Evolutionary conservation across 805 yeast genomes (phyloP).

Genomic region (Barnettozyma pratensis): DNA sequence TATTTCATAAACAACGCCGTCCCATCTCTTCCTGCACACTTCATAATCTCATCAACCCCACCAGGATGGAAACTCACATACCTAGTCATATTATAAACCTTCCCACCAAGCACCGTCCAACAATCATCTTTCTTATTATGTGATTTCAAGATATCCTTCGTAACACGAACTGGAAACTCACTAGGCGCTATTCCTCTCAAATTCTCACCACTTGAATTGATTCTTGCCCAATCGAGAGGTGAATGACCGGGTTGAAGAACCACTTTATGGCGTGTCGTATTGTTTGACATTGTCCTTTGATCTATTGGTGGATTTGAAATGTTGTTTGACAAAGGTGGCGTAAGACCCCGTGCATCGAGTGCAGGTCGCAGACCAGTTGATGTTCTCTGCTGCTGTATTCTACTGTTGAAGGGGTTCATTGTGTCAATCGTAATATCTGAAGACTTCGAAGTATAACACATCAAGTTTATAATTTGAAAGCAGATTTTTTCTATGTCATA

Average conservation of each 20-base stretch:
- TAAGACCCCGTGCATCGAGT: not conserved
- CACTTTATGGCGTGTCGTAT: conserved; percentile 45
- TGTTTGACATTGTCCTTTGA: conserved; percentile 16
- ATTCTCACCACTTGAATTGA: conserved; percentile 42
- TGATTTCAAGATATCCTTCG: conserved; percentile 49
- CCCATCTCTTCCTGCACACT: conserved; percentile 81
- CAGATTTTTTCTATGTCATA: not conserved
- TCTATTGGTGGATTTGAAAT: too few species aligned
- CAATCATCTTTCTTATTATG: conserved; percentile 66
- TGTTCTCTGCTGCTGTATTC: not conserved
- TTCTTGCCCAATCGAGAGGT: conserved; percentile 79
- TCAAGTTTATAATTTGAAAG: not conserved
- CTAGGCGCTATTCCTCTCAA: conserved; percentile 48
- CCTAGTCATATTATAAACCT: conserved; percentile 81
- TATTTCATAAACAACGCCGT: conserved; percentile 70
- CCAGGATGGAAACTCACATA: conserved; percentile 91
- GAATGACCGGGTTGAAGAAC: conserved; percentile 73
- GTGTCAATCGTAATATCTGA: not conserved
- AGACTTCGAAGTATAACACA: too few species aligned
- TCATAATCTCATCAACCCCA: conserved; percentile 72
- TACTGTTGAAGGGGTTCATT: not conserved
- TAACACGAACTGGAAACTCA: conserved; percentile 53
- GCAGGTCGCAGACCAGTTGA: not conserved
- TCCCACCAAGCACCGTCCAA: conserved; percentile 80
- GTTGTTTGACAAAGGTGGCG: too few species aligned